Base-by-base conservation (phyloP, 2,329 filamentous ascomycete genomes). In the Alternaria sp. region DNA sequence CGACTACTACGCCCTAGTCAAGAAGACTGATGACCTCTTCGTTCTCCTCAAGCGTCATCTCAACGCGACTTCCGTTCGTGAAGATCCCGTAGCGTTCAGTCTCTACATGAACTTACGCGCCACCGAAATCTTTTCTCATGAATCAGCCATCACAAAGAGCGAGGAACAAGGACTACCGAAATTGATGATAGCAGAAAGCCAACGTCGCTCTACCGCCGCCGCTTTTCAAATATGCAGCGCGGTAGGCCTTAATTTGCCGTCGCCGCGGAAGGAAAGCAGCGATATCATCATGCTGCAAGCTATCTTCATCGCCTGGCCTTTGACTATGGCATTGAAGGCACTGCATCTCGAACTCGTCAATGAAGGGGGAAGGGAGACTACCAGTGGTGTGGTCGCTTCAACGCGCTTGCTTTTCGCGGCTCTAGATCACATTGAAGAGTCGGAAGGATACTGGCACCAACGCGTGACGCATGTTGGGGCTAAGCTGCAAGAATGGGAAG, bases 221-320 rank as follows among this genome's bases (percentile, higher is more conserved):
- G 54, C 54, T 3, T 57, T 47, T 19, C 54, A 57, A 6, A 57
- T 57, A 30, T 57, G 54, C 54, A 57, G 23, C 44, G 44, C 54
- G 19, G 54, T 57, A 40, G 28, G 54, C 1, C 54, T 57, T 15
- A 57, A 57, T 47, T 4, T 57, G 19, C 54, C 54, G 10, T 47
- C 54, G 7, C 54, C 43, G 10, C 17, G 26, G 19, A 25, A 57
- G 19, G 28, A 9, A 13, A 13, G 32, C 1, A 57, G 54, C 13
- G 44, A 57, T 21, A 57, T 47, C 5, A 57, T 57, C 15, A 49
- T 57, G 54, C 4, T 57, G 13, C 43, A 57, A 28, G 54, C 54
- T 4, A 47, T 57, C 11, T 57, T 57, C 19, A 47, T 57, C 9
- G 54, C 54, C 6, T 57, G 54, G 54, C 54, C 54, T 40, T 36